Evolutionary conservation across 768 basidiomycete genomes (phyloP), one percentile per base, ranked within the genome.

Genomic region (Serendipita sp.): DNA sequence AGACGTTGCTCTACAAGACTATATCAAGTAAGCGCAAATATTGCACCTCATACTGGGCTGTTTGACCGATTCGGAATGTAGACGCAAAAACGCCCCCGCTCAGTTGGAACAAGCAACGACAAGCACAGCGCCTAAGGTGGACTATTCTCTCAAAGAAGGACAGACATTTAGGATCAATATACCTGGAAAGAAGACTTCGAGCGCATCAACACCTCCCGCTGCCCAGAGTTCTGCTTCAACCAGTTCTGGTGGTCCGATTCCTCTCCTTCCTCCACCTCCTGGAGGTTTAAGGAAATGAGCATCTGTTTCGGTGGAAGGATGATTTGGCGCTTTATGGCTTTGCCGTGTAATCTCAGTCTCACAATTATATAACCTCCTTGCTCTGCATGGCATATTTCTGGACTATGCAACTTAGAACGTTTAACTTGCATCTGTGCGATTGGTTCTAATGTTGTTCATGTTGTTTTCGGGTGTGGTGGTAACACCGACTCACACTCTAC

Each of bases 61-160:
- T 17, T 43, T 62, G 43, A 64, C 34, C 50, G n/a, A 20, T 34
- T 38, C 22, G 41, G 43, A 26, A 42, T 50, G 17, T 26, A 68
- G 67, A 56, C 67, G 68, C 30, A 63, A 68, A 30, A 81, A 85
- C 65, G 82, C 80, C 17, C 71, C 74, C 3, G 71, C 75, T 56
- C 70, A 81, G 3, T 70, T 74, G 7, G 68, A 75, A 7, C 74
- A 76, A 4, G 65, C 75, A 17, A 74, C 74, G 63, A 67, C 87
- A 62, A 85, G 90, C 13, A 65, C 78, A 7, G 90, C 86, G 9
- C 89, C 90, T 1, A 92, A 91, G 77, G 90, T 90, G 72, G 93
- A 97, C 67, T 96, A 92, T 73, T 88, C 87, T 42, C 74, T 97
- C 67, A 96, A 95, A 72, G 90, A 92, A 67, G 93, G 93, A 7